Evolutionary conservation across 2,329 filamentous ascomycete genomes (phyloP).

Genomic region (Stylonectria norvegica): DNA sequence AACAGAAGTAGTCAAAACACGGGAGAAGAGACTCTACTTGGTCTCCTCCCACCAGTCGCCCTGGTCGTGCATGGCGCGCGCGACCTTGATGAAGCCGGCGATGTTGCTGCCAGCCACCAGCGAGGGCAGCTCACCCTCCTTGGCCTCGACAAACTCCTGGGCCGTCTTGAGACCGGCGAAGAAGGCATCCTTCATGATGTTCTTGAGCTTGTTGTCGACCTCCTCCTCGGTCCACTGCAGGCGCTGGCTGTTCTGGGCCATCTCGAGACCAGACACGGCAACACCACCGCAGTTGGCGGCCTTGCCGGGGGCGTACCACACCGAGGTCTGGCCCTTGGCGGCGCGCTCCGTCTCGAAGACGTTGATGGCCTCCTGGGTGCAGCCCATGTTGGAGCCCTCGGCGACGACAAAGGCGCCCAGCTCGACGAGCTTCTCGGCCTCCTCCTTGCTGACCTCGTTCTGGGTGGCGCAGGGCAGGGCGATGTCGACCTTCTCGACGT

Average conservation of each 20-base stretch:
- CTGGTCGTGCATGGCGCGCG: slow-evolving; percentile 89
- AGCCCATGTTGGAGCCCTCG: slow-evolving; percentile 99
- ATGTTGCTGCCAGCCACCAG: slow-evolving; percentile 95
- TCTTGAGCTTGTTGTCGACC: slow-evolving; percentile 86
- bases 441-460: slow-evolving; percentile 92
- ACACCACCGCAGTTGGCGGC: slow-evolving; percentile 97
- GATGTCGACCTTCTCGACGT: slow-evolving; percentile 86
- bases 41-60: slow-evolving; percentile 76
- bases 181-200: slow-evolving; percentile 94
- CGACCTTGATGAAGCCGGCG: slow-evolving; percentile 96
- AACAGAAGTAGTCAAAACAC: slow-evolving; percentile 15
- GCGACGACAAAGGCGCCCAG: slow-evolving; percentile 81
- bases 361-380: slow-evolving; percentile 92
- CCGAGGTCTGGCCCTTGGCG: slow-evolving; percentile 63
- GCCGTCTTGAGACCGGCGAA: slow-evolving; percentile 84
- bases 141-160: slow-evolving; percentile 76
- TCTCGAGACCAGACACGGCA: slow-evolving; percentile 94
- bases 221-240: slow-evolving; percentile 84
- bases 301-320: slow-evolving; percentile 98
- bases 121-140: slow-evolving; percentile 81
- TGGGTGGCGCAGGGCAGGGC: slow-evolving; percentile 92
- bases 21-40: slow-evolving; percentile 1
- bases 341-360: slow-evolving; percentile 78
- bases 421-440: slow-evolving; percentile 77
- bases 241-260: slow-evolving; percentile 94